These are phyloP conservation scores for Globisporangium nodosum DNA, from an alignment of 352 stramenopile genomes.

Conservation along the genomic window DNA sequence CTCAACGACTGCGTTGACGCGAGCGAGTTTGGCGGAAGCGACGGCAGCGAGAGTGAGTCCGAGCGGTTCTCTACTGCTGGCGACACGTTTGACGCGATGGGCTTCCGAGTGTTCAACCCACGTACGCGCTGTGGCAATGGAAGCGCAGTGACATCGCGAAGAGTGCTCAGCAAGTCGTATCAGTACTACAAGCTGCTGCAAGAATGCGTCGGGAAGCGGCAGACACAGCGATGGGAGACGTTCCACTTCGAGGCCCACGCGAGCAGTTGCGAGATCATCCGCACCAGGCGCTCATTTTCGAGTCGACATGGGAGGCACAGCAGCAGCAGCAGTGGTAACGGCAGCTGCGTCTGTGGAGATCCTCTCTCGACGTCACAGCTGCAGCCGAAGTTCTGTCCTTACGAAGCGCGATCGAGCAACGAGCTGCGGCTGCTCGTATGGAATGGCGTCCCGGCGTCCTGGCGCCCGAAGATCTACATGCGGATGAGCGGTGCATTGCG, in stretches of 20 bases:
- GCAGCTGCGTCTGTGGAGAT: background rate
- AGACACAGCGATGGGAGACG: slow-evolving; percentile 27
- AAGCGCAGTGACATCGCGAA: slow-evolving; percentile 4
- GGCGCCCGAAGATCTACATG: slow-evolving; percentile 39
- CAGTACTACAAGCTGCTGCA: slow-evolving; percentile 45
- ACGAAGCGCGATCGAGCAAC: slow-evolving; percentile 2
- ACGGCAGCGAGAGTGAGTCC: background rate
- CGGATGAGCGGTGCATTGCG: slow-evolving; percentile 32
- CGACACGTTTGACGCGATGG: slow-evolving; percentile 36
- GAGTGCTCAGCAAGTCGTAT: slow-evolving; percentile 21
- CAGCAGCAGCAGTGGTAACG: background rate
- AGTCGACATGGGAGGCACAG: background rate
- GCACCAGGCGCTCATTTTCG: background rate
- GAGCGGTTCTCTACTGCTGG: background rate
- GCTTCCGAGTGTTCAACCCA: slow-evolving; percentile 44
- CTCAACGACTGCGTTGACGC: slow-evolving; percentile 8
- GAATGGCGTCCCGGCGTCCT: slow-evolving; percentile 39
- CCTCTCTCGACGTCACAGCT: background rate
- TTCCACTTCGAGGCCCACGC: slow-evolving; percentile 9
- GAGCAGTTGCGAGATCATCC: background rate
- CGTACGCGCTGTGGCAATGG: slow-evolving; percentile 8
- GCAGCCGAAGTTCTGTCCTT: slow-evolving; percentile 2
- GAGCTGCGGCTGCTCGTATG: slow-evolving; percentile 32
- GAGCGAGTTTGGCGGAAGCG: background rate
- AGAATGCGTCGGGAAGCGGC: slow-evolving; percentile 30